Base-by-base conservation (phyloP, 116 monocot species). In the Dioscorea cayenensis region DNA sequence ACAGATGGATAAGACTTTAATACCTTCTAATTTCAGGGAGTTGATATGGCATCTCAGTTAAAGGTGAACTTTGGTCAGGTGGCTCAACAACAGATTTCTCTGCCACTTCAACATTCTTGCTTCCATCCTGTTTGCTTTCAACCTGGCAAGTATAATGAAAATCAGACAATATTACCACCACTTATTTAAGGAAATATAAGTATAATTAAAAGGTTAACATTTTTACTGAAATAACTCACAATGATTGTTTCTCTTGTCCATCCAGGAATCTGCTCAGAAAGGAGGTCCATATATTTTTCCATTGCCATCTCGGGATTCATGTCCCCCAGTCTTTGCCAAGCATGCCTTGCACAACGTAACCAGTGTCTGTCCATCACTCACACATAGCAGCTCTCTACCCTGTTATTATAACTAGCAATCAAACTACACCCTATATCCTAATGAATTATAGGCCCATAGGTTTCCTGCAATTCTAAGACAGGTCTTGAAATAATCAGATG, bases 291-390 rank as follows among this genome's bases (percentile, higher is more conserved):
- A 66, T 96, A 96, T 29, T 82, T 83, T 76, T 96, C 92, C 96
- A 96, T 96, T 72, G 96, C 96, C 27, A 76, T 66, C 60, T 92
- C 93, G 2, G 90, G 96, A 66, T 76, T 76, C 92, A 96, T 96
- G 71, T 77, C 84, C 36, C 92, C 92, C 67, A 92, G 73, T 65
- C 66, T 96, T 75, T 92, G 90, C 96, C 96, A 96, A 81, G 96
- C 85, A 84, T 87, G 76, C 96, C 96, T 96, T 55, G 55, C 55
- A 55, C 55, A 55, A 55, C 55, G 55, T 16, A 55, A 55, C 17
- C 55, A 55, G 55, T 55, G 55, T 55, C 19, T 55, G 55, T 55
- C 55, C 55, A 55, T 55, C 55, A 55, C 55, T 55, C 55, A 55
- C 55, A 55, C 55, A 55, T 55, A 55, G 55, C 55, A 55, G 55